Evolutionary conservation across 306 rosid genomes (phyloP).

Genomic region (Cicer arietinum): DNA sequence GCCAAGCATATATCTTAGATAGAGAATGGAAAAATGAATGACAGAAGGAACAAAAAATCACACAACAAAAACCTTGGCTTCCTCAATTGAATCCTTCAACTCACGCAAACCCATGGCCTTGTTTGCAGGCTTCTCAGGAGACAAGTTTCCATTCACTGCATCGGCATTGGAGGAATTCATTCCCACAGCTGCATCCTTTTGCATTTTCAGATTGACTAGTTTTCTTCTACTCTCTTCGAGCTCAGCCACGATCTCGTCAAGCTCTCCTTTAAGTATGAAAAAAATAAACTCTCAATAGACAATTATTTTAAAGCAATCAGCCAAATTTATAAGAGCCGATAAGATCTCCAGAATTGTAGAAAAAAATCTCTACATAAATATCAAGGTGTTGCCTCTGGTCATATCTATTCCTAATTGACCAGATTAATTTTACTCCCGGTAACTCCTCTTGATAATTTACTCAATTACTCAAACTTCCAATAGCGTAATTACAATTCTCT

Average conservation of each 20-base stretch:
- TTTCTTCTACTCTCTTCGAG: conserved; percentile 93
- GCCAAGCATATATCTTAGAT: conserved; percentile 34
- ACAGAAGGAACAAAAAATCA: conserved; percentile 31
- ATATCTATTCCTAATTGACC: conserved; percentile 25
- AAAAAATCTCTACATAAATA: conserved; percentile 21
- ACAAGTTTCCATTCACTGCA: conserved; percentile 72
- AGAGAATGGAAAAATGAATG: conserved; percentile 26
- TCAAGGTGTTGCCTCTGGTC: not conserved
- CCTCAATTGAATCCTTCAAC: conserved; percentile 89
- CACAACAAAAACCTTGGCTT: conserved; percentile 70
- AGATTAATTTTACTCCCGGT: not conserved
- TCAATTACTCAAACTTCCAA: not conserved
- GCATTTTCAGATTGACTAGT: conserved; percentile 86
- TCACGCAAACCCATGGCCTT: conserved; percentile 73
- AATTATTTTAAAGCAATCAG: conserved; percentile 33
- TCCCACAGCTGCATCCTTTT: conserved; percentile 71
- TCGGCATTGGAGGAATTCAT: conserved; percentile 56
- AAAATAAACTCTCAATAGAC: conserved; percentile 43
- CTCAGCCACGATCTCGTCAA: conserved; percentile 82
- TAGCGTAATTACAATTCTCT: conserved; percentile 36
- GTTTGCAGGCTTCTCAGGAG: conserved; percentile 82
- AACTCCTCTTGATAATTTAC: conserved; percentile 27
- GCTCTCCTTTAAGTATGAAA: conserved; percentile 69
- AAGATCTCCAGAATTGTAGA: conserved; percentile 25
- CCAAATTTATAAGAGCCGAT: conserved; percentile 31